Evolutionary conservation across 176 grass and related monocot genomes (phyloP).

Genomic region (Miscanthus lutarioriparius): DNA sequence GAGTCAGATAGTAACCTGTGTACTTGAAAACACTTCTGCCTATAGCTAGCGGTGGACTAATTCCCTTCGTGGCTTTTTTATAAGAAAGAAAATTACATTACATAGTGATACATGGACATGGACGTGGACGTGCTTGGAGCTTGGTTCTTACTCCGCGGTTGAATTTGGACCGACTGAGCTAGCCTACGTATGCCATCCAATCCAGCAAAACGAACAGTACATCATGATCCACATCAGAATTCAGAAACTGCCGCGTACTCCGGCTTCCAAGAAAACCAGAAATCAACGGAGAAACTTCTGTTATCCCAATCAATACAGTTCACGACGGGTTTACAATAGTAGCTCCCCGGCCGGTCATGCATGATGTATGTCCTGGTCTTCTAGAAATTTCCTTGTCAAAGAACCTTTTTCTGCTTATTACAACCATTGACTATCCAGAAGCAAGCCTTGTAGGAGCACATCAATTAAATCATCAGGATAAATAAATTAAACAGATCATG

Average conservation of each 20-base stretch:
- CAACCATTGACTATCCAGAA: conserved; percentile 20
- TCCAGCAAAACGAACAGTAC: not conserved
- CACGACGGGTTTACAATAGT: not conserved
- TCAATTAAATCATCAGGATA: not conserved
- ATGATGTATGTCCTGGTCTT: not conserved
- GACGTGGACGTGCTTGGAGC: not conserved
- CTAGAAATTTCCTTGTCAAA: conserved; percentile 28
- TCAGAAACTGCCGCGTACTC: not conserved
- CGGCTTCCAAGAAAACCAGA: not conserved
- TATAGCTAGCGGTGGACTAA: not conserved
- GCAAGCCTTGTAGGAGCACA: not conserved
- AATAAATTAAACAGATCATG: not conserved
- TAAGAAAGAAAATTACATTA: too few species aligned
- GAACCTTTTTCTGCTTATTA: conserved; percentile 24
- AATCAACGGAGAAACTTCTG: not conserved
- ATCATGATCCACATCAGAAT: not conserved
- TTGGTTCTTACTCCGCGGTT: not conserved
- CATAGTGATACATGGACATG: not conserved
- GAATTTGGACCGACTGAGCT: not conserved
- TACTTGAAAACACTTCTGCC: not conserved
- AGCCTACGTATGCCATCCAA: too few species aligned
- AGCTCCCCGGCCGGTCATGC: not conserved
- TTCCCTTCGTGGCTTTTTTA: not conserved
- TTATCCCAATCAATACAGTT: not conserved
- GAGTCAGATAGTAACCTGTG: not conserved